Base-by-base conservation (phyloP, 345 rosid genomes). In the Heritiera fomes region DNA sequence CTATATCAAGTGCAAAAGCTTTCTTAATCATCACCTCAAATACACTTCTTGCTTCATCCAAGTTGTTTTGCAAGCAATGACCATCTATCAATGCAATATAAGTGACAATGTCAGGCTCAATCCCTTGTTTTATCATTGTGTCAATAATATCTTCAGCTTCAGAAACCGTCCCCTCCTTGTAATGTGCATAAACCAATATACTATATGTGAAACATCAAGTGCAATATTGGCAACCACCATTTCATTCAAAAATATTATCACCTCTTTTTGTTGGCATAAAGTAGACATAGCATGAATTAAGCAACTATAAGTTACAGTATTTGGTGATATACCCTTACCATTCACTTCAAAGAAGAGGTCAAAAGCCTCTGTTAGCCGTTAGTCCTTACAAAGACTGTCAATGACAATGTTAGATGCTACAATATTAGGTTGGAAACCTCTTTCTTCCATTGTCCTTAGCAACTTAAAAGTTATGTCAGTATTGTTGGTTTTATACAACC, bases 251-350 rank as follows among this genome's bases (percentile, higher is more conserved):
- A 65, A 18, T 40, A 15, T 38, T 7, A 23, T 32, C 11, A n/a
- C 76, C 18, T 72, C 49, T 6, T 52, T 38, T 32, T 2, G 17
- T 20, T 34, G 58, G 17, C 76, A 63, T 2, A 12, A 53, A 38
- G 8, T 55, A 73, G 50, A 73, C 76, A 53, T 73, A 38, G 15
- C 62, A 30, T 32, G 76, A 34, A 73, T 73, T 32, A 73, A 55
- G 62, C 46, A 73, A 56, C 28, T 23, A 23, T 23, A 23, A 23
- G 28, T 23, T 23, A 23, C 0, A 23, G 28, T 23, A 23, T 23
- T 23, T 23, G 28, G 28, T 23, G 28, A 23, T 23, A 23, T 23
- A 23, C 28, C 28, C 28, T 23, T 23, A 23, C 28, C 28, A 23
- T 23, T 23, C 28, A 23, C 28, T 0, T 23, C 28, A 23, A 23